phyloP scores from a whole-genome alignment of 805 yeast species.

The Candida sithepensis region DNA sequence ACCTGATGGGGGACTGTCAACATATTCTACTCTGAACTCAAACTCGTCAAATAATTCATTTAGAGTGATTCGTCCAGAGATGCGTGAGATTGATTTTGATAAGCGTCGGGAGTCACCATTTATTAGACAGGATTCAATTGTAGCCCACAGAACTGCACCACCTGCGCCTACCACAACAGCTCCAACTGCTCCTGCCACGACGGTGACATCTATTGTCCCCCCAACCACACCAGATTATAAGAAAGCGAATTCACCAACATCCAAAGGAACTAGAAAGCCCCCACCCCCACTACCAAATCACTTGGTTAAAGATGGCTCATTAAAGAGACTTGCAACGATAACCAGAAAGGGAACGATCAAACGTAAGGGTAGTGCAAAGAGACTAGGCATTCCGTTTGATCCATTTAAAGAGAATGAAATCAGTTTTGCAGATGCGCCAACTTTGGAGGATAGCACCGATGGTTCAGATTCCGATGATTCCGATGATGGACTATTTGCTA shows the following conservation, averaged over 20 bases:
- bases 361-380: slow-evolving; percentile 11
- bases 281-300: slow-evolving; percentile 22
- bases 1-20: slow-evolving; percentile 6
- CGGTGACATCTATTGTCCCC: neutral
- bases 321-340: slow-evolving; percentile 5
- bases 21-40: slow-evolving; percentile 4
- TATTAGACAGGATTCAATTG: slow-evolving; percentile 42
- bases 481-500: slow-evolving; percentile 62
- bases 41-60: slow-evolving; percentile 40
- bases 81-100: slow-evolving; percentile 76
- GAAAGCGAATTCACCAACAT: neutral
- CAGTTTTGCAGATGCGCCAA: slow-evolving; percentile 73
- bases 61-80: slow-evolving; percentile 62
- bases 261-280: slow-evolving; percentile 19
- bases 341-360: slow-evolving; percentile 13
- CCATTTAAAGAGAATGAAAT: slow-evolving; percentile 69
- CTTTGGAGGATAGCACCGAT: slow-evolving; percentile 32
- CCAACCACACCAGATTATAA: neutral
- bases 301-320: slow-evolving; percentile 3
- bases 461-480: slow-evolving; percentile 37
- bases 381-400: slow-evolving; percentile 28
- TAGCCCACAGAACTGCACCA: slow-evolving; percentile 66
- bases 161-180: neutral
- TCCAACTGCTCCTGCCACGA: neutral
- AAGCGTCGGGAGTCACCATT: slow-evolving; percentile 75